Evolutionary conservation across 2,329 filamentous ascomycete genomes (phyloP).

Genomic region (Nannizzia gypsea): DNA sequence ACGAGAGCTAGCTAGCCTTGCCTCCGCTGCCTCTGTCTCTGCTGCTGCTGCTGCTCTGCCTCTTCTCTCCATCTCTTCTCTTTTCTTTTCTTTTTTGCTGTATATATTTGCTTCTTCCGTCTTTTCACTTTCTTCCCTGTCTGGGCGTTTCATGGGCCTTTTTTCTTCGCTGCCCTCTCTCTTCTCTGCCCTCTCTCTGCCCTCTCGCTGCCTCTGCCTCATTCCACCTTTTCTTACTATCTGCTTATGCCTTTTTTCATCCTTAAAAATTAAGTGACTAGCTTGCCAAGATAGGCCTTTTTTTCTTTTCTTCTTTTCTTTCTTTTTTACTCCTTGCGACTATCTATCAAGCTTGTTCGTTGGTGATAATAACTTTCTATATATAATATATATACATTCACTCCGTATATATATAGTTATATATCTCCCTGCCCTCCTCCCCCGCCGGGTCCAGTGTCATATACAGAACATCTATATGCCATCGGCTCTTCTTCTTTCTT

Average conservation of each 20-base stretch:
- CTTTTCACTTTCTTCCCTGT: not conserved
- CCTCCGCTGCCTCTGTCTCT: too few relatives aligned
- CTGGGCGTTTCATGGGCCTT: not conserved
- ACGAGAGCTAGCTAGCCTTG: too few relatives aligned
- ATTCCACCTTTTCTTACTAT: not conserved
- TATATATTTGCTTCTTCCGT: not conserved
- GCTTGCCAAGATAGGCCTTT: not conserved
- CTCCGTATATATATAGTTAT: not conserved
- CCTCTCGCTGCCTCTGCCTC: too few relatives aligned
- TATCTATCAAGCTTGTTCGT: not conserved
- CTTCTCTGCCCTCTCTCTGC: too few relatives aligned
- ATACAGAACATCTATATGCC: not conserved
- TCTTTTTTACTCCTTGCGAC: not conserved
- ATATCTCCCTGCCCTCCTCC: not conserved
- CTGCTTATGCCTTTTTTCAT: not conserved
- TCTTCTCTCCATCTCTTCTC: not conserved
- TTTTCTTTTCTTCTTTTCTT: not conserved
- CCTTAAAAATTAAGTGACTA: not conserved
- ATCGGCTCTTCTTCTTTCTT: not conserved
- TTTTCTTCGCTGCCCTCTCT: too few relatives aligned
- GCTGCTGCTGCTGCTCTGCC: not conserved
- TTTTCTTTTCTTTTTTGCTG: not conserved
- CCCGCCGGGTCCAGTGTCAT: not conserved
- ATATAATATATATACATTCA: too few relatives aligned
- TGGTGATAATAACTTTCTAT: not conserved